phyloP scores from a whole-genome alignment of 2,329 filamentous ascomycete genomes.

The Botryotinia narcissicola region DNA sequence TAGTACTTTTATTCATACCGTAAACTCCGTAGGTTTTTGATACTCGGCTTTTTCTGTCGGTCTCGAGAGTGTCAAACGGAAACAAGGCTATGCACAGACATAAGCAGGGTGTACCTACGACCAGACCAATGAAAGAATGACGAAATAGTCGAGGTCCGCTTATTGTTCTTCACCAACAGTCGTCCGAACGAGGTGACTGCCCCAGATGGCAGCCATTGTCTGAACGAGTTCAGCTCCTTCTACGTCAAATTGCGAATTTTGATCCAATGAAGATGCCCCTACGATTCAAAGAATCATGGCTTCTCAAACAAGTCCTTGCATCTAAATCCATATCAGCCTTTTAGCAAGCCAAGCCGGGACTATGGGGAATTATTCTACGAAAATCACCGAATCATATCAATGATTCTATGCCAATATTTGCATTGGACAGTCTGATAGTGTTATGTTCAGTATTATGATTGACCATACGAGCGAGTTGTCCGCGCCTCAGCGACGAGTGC shows the following conservation, averaged over 20 bases:
- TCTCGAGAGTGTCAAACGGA: neutral
- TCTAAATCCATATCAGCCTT: neutral
- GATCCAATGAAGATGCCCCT: neutral
- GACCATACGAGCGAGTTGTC: neutral
- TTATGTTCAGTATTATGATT: neutral
- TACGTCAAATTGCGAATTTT: neutral
- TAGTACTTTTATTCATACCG: no score
- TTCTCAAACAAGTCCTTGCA: neutral
- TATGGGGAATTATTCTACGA: neutral
- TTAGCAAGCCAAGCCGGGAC: neutral
- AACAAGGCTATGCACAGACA: neutral
- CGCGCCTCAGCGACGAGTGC: neutral
- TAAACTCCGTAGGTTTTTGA: no score
- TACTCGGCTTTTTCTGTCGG: no score
- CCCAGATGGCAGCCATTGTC: neutral
- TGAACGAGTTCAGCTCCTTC: neutral
- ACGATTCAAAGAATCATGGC: neutral
- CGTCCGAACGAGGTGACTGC: neutral
- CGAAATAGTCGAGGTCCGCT: neutral
- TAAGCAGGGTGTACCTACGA: neutral
- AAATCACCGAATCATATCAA: neutral
- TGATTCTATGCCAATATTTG: neutral
- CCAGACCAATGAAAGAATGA: neutral
- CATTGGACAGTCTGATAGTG: neutral
- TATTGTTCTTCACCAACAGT: neutral